Percentiles rank a stretch among this genome's conserved stretches.
phyloP scores from a whole-genome alignment of 2,329 filamentous ascomycete genomes.

The Magnaporthiopsis rhizophila region DNA sequence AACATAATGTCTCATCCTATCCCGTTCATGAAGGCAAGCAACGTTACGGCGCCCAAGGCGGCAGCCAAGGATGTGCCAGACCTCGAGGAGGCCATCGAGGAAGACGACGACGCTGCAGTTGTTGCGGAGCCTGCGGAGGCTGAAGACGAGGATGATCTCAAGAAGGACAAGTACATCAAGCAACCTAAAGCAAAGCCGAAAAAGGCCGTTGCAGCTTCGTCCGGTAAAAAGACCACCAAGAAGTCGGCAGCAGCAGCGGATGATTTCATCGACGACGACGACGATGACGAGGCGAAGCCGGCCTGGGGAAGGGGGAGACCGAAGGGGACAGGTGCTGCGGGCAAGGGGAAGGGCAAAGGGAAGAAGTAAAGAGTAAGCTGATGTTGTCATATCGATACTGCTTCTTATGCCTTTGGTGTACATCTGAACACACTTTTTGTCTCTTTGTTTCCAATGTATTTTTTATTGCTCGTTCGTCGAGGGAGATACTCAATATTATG shows the following conservation, averaged over 20 bases:
- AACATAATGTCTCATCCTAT: constrained; percentile 81
- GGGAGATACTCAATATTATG: no score
- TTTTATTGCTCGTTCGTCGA: no score
- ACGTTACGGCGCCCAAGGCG: constrained; percentile 64
- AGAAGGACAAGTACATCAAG: constrained; percentile 95
- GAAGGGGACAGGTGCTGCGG: constrained; percentile 22
- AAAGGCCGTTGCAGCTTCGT: constrained; percentile 34
- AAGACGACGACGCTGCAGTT: constrained; percentile 76
- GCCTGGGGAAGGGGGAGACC: constrained; percentile 36
- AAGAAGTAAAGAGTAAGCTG: constrained; percentile 27
- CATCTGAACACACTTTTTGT: neutral
- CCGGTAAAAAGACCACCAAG: neutral
- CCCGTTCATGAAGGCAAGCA: constrained; percentile 92
- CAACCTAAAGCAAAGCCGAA: constrained; percentile 69
- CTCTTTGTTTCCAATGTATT: neutral
- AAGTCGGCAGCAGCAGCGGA: constrained; percentile 31
- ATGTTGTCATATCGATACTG: neutral
- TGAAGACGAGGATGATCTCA: constrained; percentile 71
- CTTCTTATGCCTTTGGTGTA: neutral
- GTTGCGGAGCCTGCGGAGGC: constrained; percentile 48
- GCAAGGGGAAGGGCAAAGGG: constrained; percentile 35
- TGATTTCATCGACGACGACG: constrained; percentile 31
- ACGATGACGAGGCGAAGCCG: constrained; percentile 39
- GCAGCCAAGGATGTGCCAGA: constrained; percentile 72
- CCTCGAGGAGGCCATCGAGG: constrained; percentile 91